phyloP scores from a whole-genome alignment of 805 yeast species.

The Scheffersomyces stipitis region DNA sequence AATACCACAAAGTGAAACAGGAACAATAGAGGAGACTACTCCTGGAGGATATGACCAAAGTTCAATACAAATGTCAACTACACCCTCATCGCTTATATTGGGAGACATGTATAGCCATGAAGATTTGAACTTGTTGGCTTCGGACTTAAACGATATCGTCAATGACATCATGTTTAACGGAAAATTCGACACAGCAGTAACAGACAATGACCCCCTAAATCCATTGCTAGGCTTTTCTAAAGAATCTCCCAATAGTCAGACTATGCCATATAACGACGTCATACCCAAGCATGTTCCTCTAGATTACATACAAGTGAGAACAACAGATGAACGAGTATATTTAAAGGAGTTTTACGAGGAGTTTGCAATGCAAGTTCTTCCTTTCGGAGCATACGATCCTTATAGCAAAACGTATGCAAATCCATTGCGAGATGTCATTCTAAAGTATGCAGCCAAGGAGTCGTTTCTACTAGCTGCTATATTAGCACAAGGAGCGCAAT shows the following conservation, averaged over 20 bases:
- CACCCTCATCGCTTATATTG: background rate
- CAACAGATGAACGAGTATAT: conserved; percentile 29
- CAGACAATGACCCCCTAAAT: conserved; percentile 2
- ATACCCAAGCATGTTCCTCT: conserved; percentile 30
- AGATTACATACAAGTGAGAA: conserved; percentile 25
- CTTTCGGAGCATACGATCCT: conserved; percentile 36
- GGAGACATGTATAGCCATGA: conserved; percentile 16
- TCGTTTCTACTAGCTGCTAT: conserved; percentile 66
- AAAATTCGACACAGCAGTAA: conserved; percentile 14
- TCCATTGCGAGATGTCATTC: conserved; percentile 63
- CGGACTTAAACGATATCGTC: conserved; percentile 41
- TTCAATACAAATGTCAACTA: background rate
- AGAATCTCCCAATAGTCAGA: background rate
- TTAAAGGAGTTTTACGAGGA: conserved; percentile 39
- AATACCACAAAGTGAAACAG: background rate
- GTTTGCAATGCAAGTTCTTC: conserved; percentile 38
- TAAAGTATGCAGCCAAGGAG: conserved; percentile 58
- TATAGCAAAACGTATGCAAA: conserved; percentile 25
- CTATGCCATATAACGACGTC: background rate
- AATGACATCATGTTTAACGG: conserved; percentile 34
- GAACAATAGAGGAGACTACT: background rate
- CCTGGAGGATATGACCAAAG: background rate
- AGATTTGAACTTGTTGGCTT: conserved; percentile 38
- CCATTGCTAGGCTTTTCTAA: conserved; percentile 3
- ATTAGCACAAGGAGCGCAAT: conserved; percentile 71